A percentile compares a stretch with the other conserved stretches of the same genome.
These are phyloP conservation scores for Mortierella sp. DNA, from an alignment of 371 early-diverging fungal species.

Conservation along the genomic window DNA sequence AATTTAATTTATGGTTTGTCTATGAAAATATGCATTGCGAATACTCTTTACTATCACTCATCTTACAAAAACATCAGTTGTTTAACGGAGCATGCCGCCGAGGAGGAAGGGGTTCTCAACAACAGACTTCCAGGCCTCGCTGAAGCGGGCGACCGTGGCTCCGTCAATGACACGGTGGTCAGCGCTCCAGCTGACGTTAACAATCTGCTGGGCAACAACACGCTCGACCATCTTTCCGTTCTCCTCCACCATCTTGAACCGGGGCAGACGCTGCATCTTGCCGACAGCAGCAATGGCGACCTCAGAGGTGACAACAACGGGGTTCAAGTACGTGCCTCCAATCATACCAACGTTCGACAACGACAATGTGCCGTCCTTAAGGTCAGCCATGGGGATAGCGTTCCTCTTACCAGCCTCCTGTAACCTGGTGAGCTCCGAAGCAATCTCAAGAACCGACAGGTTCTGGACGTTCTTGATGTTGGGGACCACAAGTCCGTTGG, in stretches of 20 bases:
- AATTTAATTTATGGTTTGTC: conserved; percentile 9
- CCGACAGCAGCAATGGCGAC: conserved; percentile 96
- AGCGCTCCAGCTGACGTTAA: conserved; percentile 93
- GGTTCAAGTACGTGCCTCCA: conserved; percentile 93
- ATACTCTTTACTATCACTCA: neutral
- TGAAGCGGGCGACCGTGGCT: conserved; percentile 96
- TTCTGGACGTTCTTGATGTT: conserved; percentile 93
- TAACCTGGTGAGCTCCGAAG: conserved; percentile 86
- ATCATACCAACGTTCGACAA: conserved; percentile 96
- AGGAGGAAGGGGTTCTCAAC: conserved; percentile 86
- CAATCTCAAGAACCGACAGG: conserved; percentile 93
- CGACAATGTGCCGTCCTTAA: conserved; percentile 91
- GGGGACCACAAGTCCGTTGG: conserved; percentile 94
- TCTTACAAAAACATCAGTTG: too few relatives aligned
- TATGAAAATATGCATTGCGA: neutral
- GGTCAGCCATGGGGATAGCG: conserved; percentile 75
- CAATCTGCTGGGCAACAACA: conserved; percentile 80
- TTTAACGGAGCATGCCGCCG: conserved; percentile 69
- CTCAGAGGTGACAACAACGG: conserved; percentile 90
- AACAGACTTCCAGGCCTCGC: conserved; percentile 84
- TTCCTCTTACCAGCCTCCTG: conserved; percentile 78
- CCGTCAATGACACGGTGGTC: conserved; percentile 99
- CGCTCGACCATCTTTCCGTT: conserved; percentile 64
- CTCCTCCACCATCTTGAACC: conserved; percentile 75
- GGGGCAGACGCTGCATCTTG: conserved; percentile 85